Percentiles rank a stretch among this genome's conserved stretches.
Conservation (phyloP, 2,329 filamentous ascomycete genomes). For the Cladosporium cucumerinum region DNA sequence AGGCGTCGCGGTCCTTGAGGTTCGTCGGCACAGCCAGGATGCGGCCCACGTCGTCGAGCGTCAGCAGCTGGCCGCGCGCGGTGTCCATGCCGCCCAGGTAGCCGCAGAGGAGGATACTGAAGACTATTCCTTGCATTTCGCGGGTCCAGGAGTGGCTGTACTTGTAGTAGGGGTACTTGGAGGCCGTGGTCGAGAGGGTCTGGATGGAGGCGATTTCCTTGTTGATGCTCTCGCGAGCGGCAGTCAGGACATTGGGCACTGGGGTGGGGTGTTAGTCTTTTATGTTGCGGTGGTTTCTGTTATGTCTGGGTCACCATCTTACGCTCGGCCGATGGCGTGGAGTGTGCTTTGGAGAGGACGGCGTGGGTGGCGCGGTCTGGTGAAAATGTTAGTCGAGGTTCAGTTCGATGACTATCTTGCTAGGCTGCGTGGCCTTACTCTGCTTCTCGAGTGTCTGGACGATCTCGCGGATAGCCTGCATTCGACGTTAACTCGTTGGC, state of each 20-base stretch:
- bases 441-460: slow-evolving; percentile 79
- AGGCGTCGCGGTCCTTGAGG: slow-evolving; percentile 78
- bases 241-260: slow-evolving; percentile 67
- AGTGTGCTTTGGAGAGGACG: slow-evolving; percentile 83
- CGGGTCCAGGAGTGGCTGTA: slow-evolving; percentile 87
- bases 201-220: slow-evolving; percentile 68
- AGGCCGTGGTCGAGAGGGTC: slow-evolving; percentile 69
- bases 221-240: slow-evolving; percentile 67
- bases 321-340: slow-evolving; percentile 67
- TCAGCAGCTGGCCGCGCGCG: slow-evolving; percentile 64
- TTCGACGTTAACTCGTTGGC: not conserved
- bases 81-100: slow-evolving; percentile 74
- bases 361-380: slow-evolving; percentile 75
- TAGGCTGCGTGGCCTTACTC: slow-evolving; percentile 39
- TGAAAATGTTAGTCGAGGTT: not conserved
- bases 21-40: slow-evolving; percentile 87
- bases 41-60: slow-evolving; percentile 80
- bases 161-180: slow-evolving; percentile 94
- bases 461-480: slow-evolving; percentile 70
- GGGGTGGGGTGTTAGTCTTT: slow-evolving; percentile 5
- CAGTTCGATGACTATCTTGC: not conserved
- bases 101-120: slow-evolving; percentile 59
- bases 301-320: slow-evolving; percentile 34
- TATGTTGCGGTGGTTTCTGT: not conserved
- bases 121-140: slow-evolving; percentile 73